Percentiles rank a stretch among this genome's conserved stretches.
Conservation (phyloP, 768 basidiomycete genomes). For the Macrolepiota dolichaula region DNA sequence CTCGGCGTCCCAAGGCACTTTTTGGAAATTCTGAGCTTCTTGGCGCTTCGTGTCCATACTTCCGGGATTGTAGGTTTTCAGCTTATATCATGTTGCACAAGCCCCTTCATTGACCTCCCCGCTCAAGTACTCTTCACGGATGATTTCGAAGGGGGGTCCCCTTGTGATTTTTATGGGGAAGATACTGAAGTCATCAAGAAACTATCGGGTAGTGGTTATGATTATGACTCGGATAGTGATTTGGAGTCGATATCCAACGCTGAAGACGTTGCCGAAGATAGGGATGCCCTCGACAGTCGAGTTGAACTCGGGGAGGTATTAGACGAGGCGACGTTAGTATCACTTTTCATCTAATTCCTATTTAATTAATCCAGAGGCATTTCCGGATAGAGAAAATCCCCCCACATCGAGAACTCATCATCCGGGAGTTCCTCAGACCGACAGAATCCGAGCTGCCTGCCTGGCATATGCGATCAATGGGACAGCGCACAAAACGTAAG, state of each 20-base stretch:
- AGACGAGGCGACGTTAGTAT: neutral
- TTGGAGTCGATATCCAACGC: neutral
- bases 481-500: constrained; percentile 9
- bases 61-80: neutral
- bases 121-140: constrained; percentile 1
- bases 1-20: neutral
- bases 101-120: neutral
- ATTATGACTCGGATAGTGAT: constrained; percentile 7
- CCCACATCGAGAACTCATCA: neutral
- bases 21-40: constrained; percentile 1
- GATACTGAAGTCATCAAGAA: neutral
- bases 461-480: constrained; percentile 3
- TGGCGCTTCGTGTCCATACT: neutral
- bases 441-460: neutral
- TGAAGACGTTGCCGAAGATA: neutral
- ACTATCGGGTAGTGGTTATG: neutral
- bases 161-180: neutral
- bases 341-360: neutral
- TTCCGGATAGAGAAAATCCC: neutral
- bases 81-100: neutral
- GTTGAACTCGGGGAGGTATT: neutral
- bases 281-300: too few species aligned
- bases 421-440: neutral
- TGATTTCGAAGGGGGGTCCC: neutral
- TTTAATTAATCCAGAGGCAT: neutral